A percentile compares a stretch with the other conserved stretches of the same genome.
Conservation (phyloP, 352 stramenopile species). For the Thalassiosira pacifica region DNA sequence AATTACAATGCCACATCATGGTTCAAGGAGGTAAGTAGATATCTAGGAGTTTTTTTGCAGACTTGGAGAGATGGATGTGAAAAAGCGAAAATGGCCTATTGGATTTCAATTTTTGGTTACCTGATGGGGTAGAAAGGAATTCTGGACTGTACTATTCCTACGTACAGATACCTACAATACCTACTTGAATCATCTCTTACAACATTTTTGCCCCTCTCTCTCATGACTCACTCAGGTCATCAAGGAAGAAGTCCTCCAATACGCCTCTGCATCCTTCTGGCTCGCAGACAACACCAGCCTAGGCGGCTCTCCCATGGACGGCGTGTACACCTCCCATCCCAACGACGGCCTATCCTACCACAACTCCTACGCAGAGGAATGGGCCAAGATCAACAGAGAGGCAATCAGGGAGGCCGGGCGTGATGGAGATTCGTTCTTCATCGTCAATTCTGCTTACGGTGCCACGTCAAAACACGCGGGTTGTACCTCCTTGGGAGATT, state of each 20-base stretch:
- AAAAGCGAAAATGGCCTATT: too few relatives aligned
- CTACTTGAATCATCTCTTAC: too few relatives aligned
- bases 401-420: slow-evolving; percentile 55
- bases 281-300: slow-evolving; percentile 50
- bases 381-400: slow-evolving; percentile 55
- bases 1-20: slow-evolving; percentile 47
- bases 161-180: too few relatives aligned
- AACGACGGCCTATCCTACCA: slow-evolving; percentile 39
- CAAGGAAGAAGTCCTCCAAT: slow-evolving; percentile 46
- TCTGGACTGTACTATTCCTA: too few relatives aligned
- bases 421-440: slow-evolving; percentile 63
- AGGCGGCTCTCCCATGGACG: slow-evolving; percentile 37
- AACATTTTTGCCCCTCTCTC: too few relatives aligned
- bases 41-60: too few relatives aligned
- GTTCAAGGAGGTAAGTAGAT: slow-evolving; percentile 41
- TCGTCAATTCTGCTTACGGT: slow-evolving; percentile 48
- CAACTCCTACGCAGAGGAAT: slow-evolving; percentile 61
- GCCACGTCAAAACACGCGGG: slow-evolving; percentile 43
- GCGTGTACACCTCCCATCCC: slow-evolving; percentile 17
- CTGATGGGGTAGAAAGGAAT: too few relatives aligned
- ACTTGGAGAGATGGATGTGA: too few relatives aligned
- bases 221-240: too few relatives aligned
- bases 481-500: slow-evolving; percentile 46
- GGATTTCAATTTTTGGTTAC: too few relatives aligned
- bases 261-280: slow-evolving; percentile 58